Evolutionary conservation across 257 asterid species (phyloP), one percentile per base, ranked within the genome.

Genomic region (Gardenia jasminoides): DNA sequence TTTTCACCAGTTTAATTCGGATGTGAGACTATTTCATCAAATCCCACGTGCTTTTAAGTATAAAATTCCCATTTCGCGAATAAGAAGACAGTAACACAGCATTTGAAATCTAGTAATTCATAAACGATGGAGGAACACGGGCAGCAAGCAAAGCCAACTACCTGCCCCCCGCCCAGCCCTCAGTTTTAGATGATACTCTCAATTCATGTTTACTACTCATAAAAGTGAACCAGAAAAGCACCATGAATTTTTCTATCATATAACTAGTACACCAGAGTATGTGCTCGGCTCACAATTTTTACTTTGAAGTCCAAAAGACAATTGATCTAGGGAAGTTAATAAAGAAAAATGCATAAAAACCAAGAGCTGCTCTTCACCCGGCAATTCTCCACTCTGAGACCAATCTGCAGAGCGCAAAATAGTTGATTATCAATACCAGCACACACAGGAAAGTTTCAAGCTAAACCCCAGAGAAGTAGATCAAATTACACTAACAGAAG

Each of bases 391-490:
- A 11, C 72, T 12, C 67, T 64, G 17, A 31, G 9, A 67, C 68
- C 54, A 76, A 75, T n/a, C 84, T 68, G 84, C 84, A 75, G 44
- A 56, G 28, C 70, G 36, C 36, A 30, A 7, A 2, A n/a, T 12
- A 44, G 8, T n/a, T 17, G 50, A 28, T 73, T 33, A 62, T 73
- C 65, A 74, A 74, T 9, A 46, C 36, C 33, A 46, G 20, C 39
- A 43, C 4, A 0, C 20, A 28, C 2, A 0, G 1, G n/a, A 26
- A 5, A 22, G 39, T 6, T 11, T 28, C 22, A 54, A 31, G 46
- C 20, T 20, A 10, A 20, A 58, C 22, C 22, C 46, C 41, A 17
- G 1, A 12, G 6, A 2, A 58, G 71, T 33, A 44, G 28, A 20
- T 61, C 61, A 44, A 28, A 67, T 28, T 17, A 31, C 74, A n/a